These are phyloP conservation scores for Achlya hypogyna DNA, from an alignment of 352 stramenopile genomes.

Conservation along the genomic window DNA sequence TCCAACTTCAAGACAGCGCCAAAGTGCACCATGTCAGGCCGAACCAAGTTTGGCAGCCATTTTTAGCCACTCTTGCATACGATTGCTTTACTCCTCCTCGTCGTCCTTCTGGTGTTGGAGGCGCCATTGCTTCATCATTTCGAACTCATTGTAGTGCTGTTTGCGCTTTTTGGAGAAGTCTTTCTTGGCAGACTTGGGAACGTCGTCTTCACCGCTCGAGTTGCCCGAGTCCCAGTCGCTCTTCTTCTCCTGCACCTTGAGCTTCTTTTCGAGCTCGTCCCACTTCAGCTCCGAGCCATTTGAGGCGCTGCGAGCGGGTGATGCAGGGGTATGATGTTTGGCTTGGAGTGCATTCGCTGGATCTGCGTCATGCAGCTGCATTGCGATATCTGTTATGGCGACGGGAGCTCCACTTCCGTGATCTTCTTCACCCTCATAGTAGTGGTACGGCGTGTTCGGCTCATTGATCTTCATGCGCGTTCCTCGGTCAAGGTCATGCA, in stretches of 20 bases:
- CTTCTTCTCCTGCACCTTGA: conserved; percentile 33
- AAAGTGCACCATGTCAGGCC: conserved; percentile 64
- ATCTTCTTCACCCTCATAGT: conserved; percentile 37
- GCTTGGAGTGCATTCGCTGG: not conserved
- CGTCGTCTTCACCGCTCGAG: conserved; percentile 33
- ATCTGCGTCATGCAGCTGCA: conserved; percentile 8
- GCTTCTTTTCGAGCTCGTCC: conserved; percentile 56
- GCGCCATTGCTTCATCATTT: conserved; percentile 56
- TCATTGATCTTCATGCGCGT: conserved; percentile 93
- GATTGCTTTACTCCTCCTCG: conserved; percentile 30
- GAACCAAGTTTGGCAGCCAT: conserved; percentile 70
- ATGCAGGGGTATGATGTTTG: not conserved
- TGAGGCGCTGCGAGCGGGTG: conserved; percentile 8
- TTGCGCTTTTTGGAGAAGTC: conserved; percentile 66
- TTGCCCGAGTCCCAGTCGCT: conserved; percentile 52
- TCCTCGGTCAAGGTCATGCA: conserved; percentile 84
- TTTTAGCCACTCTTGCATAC: conserved; percentile 29
- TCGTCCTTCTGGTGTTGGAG: conserved; percentile 39
- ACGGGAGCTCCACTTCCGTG: conserved; percentile 14
- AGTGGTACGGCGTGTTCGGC: conserved; percentile 87
- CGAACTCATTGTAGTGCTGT: conserved; percentile 77
- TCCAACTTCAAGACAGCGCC: conserved; percentile 54
- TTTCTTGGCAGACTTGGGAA: conserved; percentile 12
- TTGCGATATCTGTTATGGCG: conserved; percentile 23
- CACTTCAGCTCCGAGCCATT: conserved; percentile 30